phyloP scores from a whole-genome alignment of 2,329 filamentous ascomycete genomes.

The Alternaria viburni region DNA sequence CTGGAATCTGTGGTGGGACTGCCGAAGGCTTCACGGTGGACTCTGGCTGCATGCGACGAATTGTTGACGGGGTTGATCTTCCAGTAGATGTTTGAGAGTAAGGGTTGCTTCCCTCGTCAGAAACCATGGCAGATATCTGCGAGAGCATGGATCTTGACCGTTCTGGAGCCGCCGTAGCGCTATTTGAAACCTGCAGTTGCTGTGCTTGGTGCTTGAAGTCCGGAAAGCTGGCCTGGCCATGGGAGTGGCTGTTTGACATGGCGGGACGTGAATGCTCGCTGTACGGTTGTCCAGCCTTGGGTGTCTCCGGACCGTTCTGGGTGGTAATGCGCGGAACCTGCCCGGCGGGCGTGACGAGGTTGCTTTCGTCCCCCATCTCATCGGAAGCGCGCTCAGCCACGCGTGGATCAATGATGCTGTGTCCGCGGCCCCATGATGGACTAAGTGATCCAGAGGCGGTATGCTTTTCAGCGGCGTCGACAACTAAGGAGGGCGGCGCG shows the following conservation, averaged over 20 bases:
- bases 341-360: slow-evolving; percentile 36
- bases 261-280: slow-evolving; percentile 13
- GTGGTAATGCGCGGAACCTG: slow-evolving; percentile 27
- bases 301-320: slow-evolving; percentile 19
- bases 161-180: slow-evolving; percentile 28
- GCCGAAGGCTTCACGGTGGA: slow-evolving; percentile 25
- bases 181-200: slow-evolving; percentile 17
- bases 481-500: slow-evolving; percentile 34
- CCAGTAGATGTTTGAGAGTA: slow-evolving; percentile 39
- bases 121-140: slow-evolving; percentile 46
- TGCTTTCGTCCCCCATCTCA: slow-evolving; percentile 35
- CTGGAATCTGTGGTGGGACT: slow-evolving; percentile 30
- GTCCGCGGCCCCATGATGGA: slow-evolving; percentile 42
- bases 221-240: slow-evolving; percentile 10
- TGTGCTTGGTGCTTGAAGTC: slow-evolving; percentile 16
- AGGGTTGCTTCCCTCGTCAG: slow-evolving; percentile 33
- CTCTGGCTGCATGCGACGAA: slow-evolving; percentile 32
- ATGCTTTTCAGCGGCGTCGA: slow-evolving; percentile 42
- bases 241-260: slow-evolving; percentile 20
- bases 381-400: slow-evolving; percentile 31
- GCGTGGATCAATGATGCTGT: slow-evolving; percentile 30
- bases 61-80: slow-evolving; percentile 40
- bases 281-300: slow-evolving; percentile 22
- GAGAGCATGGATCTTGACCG: slow-evolving; percentile 45
- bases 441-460: slow-evolving; percentile 38